Percentiles rank a stretch among this genome's conserved stretches.
Conservation (phyloP, 2,329 filamentous ascomycete species). For the Tolypocladium tropicale region DNA sequence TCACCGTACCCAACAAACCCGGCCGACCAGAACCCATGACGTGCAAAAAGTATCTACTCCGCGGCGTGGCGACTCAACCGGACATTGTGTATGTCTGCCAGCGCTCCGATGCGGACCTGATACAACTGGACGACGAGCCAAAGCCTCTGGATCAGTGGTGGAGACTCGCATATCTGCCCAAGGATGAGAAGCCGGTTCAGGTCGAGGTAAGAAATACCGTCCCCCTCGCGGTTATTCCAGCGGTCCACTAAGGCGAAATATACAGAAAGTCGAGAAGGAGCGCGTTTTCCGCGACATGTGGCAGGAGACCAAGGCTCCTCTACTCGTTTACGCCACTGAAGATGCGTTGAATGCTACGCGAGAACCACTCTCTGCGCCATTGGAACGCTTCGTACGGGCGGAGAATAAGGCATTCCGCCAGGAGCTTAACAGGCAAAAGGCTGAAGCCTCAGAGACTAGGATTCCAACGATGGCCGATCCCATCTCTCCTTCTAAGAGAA, state of each 20-base stretch:
- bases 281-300: slow-evolving; percentile 35
- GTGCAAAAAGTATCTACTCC: slow-evolving; percentile 37
- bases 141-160: slow-evolving; percentile 42
- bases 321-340: slow-evolving; percentile 45
- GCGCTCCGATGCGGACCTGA: slow-evolving; percentile 28
- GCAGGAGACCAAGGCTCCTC: slow-evolving; percentile 34
- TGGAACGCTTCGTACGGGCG: slow-evolving; percentile 36
- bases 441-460: slow-evolving; percentile 10
- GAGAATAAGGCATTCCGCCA: slow-evolving; percentile 43
- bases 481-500: slow-evolving; percentile 34
- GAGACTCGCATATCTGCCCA: slow-evolving; percentile 34
- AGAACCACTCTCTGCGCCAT: slow-evolving; percentile 24
- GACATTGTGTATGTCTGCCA: slow-evolving; percentile 41
- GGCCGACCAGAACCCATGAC: slow-evolving; percentile 25
- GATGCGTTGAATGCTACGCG: slow-evolving; percentile 26
- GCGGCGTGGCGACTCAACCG: slow-evolving; percentile 37
- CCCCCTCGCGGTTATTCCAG: neutral
- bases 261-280: slow-evolving; percentile 36
- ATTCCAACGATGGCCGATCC: slow-evolving; percentile 21
- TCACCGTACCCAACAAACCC: slow-evolving; percentile 27
- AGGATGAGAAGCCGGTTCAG: slow-evolving; percentile 30
- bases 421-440: slow-evolving; percentile 33
- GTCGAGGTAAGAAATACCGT: slow-evolving; percentile 32
- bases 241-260: neutral
- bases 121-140: slow-evolving; percentile 27